These are phyloP conservation scores for Ustulina deusta DNA, from an alignment of 2,329 filamentous ascomycete genomes.

Conservation along the genomic window DNA sequence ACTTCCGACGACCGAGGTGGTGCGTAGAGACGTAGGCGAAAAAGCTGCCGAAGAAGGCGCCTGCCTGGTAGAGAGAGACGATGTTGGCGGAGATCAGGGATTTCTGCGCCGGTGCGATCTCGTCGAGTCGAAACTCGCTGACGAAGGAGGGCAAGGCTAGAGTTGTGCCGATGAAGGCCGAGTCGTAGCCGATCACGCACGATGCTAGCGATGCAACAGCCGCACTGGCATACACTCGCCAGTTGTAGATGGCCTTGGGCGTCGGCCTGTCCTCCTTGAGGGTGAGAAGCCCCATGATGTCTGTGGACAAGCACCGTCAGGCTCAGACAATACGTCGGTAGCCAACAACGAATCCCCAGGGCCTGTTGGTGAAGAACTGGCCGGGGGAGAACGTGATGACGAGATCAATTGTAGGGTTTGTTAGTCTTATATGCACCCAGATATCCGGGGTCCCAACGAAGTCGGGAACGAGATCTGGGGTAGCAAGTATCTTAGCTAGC, in stretches of 20 bases:
- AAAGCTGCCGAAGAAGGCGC: slow-evolving; percentile 84
- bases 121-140: slow-evolving; percentile 73
- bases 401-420: neutral
- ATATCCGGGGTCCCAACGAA: slow-evolving; percentile 31
- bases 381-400: neutral
- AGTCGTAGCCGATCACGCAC: slow-evolving; percentile 72
- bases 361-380: slow-evolving; percentile 5
- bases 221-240: slow-evolving; percentile 68
- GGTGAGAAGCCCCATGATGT: slow-evolving; percentile 60
- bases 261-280: slow-evolving; percentile 69
- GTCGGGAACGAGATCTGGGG: slow-evolving; percentile 32
- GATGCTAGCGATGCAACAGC: slow-evolving; percentile 67
- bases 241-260: slow-evolving; percentile 70
- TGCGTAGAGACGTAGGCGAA: slow-evolving; percentile 74
- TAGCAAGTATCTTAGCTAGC: slow-evolving; percentile 16
- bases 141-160: slow-evolving; percentile 77
- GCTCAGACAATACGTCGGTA: neutral
- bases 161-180: slow-evolving; percentile 83
- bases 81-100: slow-evolving; percentile 78
- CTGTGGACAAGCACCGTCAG: slow-evolving; percentile 25
- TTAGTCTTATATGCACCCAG: slow-evolving; percentile 22
- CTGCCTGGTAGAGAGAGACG: slow-evolving; percentile 84
- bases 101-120: slow-evolving; percentile 60
- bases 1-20: slow-evolving; percentile 74
- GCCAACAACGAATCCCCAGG: slow-evolving; percentile 12